Percentiles rank a stretch among this genome's conserved stretches.
Conservation (phyloP, 352 stramenopile species). For the Pythium pectinolyticum region DNA sequence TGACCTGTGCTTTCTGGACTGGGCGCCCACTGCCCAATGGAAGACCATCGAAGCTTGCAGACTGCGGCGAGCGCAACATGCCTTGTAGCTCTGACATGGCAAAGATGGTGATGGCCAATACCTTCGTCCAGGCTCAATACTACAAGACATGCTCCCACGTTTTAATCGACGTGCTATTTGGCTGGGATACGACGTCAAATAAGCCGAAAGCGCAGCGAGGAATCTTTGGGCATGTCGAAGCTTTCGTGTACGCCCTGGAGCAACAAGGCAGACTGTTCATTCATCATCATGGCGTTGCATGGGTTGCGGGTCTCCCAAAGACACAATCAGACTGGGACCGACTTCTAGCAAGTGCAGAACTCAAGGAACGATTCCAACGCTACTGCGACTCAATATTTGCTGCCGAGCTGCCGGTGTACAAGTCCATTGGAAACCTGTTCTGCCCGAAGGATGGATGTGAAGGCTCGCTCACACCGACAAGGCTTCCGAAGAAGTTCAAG, state of each 20-base stretch:
- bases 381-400: slow-evolving; percentile 32
- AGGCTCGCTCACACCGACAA: slow-evolving; percentile 1
- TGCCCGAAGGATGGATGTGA: slow-evolving; percentile 6
- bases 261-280: slow-evolving; percentile 27
- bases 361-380: slow-evolving; percentile 14
- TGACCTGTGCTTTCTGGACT: slow-evolving; percentile 29
- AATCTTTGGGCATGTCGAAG: slow-evolving; percentile 26
- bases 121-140: slow-evolving; percentile 19
- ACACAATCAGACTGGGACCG: slow-evolving; percentile 29
- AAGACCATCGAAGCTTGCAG: not conserved
- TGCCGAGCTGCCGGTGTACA: slow-evolving; percentile 22
- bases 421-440: not conserved
- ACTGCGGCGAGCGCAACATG: slow-evolving; percentile 19
- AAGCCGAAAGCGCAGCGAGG: slow-evolving; percentile 23
- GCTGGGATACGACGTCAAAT: slow-evolving; percentile 19
- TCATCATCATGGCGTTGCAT: slow-evolving; percentile 30
- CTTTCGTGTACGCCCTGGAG: slow-evolving; percentile 27
- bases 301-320: slow-evolving; percentile 28
- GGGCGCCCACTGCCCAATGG: slow-evolving; percentile 9
- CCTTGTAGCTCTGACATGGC: slow-evolving; percentile 10
- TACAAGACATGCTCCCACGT: slow-evolving; percentile 12
- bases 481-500: slow-evolving; percentile 27
- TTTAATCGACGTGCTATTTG: slow-evolving; percentile 22
- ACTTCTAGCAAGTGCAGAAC: not conserved
- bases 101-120: slow-evolving; percentile 18